Evolutionary conservation across 345 rosid species (phyloP).

Genomic region (Sisymbrium irio): DNA sequence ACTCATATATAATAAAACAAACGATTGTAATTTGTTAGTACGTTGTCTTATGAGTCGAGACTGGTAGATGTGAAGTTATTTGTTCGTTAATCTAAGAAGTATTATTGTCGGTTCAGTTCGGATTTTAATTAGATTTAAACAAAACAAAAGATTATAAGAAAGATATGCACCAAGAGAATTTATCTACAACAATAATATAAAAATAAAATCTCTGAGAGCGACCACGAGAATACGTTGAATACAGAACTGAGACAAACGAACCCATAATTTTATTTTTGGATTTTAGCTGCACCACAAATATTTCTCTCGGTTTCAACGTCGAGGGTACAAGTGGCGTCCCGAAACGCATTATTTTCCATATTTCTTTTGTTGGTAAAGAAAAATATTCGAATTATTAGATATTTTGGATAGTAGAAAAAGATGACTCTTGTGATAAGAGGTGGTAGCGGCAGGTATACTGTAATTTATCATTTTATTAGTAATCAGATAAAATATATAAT

Average conservation of each 20-base stretch:
- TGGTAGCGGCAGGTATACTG: neutral
- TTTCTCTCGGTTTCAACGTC: conserved; percentile 22
- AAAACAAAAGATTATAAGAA: neutral
- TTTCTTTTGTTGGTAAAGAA: neutral
- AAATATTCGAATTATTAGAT: neutral
- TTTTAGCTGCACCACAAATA: conserved; percentile 25
- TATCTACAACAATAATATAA: neutral
- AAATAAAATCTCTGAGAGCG: neutral
- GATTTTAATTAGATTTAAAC: neutral
- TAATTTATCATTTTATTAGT: neutral
- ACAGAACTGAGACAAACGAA: conserved; percentile 1
- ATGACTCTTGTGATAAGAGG: conserved; percentile 8
- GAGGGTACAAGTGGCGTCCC: conserved; percentile 23
- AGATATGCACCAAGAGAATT: neutral
- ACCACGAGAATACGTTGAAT: conserved; percentile 7
- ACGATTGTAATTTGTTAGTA: neutral
- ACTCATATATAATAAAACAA: neutral
- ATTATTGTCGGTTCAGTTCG: neutral
- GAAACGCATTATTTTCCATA: conserved; percentile 11
- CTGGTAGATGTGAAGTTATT: neutral
- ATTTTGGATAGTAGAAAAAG: conserved; percentile 4
- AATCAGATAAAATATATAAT: neutral
- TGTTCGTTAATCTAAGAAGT: neutral
- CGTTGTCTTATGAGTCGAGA: neutral
- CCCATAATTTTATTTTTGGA: conserved; percentile 4